A percentile compares a stretch with the other conserved stretches of the same genome.
These are phyloP conservation scores for Sarocladium oryzae DNA, from an alignment of 2,329 filamentous ascomycete genomes.

Conservation along the genomic window DNA sequence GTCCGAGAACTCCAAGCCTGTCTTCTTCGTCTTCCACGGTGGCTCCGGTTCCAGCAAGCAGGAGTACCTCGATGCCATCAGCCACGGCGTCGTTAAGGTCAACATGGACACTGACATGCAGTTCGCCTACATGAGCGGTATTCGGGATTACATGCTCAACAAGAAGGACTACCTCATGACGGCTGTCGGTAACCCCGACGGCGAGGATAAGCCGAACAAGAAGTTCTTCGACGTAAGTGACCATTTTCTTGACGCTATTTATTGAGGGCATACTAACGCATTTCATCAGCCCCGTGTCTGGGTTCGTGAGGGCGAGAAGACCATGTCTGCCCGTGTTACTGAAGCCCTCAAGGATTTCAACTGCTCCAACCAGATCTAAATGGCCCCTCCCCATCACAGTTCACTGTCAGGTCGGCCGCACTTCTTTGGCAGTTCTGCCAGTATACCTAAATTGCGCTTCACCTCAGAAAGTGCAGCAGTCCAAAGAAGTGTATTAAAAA, in stretches of 20 bases:
- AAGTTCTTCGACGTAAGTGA: constrained; percentile 66
- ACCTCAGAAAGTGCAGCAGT: not conserved
- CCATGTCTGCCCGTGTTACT: constrained; percentile 76
- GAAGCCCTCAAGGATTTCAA: constrained; percentile 90
- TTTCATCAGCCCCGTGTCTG: constrained; percentile 70
- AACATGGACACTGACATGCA: constrained; percentile 98
- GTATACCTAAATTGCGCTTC: not conserved
- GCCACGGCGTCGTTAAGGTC: constrained; percentile 96
- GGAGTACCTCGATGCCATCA: constrained; percentile 85
- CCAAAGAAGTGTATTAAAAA: constrained; percentile 6
- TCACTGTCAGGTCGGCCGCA: too few species aligned
- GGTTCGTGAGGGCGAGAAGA: constrained; percentile 97
- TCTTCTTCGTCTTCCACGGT: constrained; percentile 99
- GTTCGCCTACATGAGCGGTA: constrained; percentile 85
- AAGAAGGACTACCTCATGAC: constrained; percentile 92
- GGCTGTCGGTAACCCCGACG: constrained; percentile 91
- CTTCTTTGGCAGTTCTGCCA: not conserved
- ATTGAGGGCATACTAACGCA: constrained; percentile 12
- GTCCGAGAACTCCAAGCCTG: constrained; percentile 74
- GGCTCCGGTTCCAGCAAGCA: constrained; percentile 86
- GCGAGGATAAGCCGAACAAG: constrained; percentile 98
- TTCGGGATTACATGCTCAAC: constrained; percentile 88
- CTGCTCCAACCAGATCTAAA: constrained; percentile 31
- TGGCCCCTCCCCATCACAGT: not conserved
- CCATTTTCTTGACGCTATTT: not conserved